A percentile compares a stretch with the other conserved stretches of the same genome.
These are phyloP conservation scores for Scedosporium apiospermum DNA, from an alignment of 2,329 filamentous ascomycete genomes.

Conservation along the genomic window DNA sequence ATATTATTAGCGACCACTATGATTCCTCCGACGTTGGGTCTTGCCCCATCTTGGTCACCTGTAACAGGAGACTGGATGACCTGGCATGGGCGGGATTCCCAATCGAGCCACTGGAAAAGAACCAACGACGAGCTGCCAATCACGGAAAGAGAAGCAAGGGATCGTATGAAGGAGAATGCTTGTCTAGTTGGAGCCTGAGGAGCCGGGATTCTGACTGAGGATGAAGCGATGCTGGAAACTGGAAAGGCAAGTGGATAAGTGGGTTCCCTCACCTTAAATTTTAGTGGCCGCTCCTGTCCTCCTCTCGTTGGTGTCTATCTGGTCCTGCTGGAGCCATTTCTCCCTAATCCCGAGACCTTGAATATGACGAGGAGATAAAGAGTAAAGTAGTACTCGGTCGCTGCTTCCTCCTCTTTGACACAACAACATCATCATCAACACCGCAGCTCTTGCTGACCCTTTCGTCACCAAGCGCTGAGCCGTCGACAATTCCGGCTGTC, in stretches of 20 bases:
- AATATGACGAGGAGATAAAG: neutral
- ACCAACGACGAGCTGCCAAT: neutral
- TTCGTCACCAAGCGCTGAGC: too few species aligned
- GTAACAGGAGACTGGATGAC: neutral
- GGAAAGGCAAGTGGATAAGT: neutral
- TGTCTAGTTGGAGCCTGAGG: too few species aligned
- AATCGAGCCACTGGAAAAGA: neutral
- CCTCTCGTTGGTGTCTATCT: neutral
- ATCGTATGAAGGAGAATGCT: too few species aligned
- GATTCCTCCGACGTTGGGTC: neutral
- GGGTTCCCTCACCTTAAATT: neutral
- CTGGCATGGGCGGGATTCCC: neutral
- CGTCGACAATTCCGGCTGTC: neutral
- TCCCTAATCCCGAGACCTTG: neutral
- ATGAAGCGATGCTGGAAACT: neutral
- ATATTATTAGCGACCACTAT: neutral
- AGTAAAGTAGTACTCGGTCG: neutral
- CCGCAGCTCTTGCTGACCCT: neutral
- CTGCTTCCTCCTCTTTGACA: neutral
- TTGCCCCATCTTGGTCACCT: neutral
- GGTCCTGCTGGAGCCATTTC: neutral
- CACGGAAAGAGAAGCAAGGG: neutral
- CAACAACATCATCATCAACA: neutral
- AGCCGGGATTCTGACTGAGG: too few species aligned
- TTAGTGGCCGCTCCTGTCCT: neutral